Evolutionary conservation across 2,329 filamentous ascomycete genomes (phyloP).

Genomic region (Curvularia verruculosa): DNA sequence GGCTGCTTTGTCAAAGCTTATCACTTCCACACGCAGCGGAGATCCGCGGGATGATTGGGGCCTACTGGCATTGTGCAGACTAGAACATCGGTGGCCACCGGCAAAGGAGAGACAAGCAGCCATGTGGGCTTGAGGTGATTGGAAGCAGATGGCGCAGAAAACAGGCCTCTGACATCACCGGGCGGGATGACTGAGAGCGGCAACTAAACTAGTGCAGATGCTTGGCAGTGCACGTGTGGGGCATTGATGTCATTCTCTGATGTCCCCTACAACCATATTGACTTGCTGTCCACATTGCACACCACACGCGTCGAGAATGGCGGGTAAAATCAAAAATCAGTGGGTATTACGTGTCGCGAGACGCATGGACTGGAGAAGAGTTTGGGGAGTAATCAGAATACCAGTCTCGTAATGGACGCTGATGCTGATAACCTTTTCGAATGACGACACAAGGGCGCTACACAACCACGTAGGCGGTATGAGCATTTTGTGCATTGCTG

Average conservation of each 20-base stretch:
- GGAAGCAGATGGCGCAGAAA: not conserved
- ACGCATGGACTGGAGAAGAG: not conserved
- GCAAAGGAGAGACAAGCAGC: conserved; percentile 1
- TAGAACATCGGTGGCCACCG: conserved; percentile 2
- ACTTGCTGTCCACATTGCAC: not conserved
- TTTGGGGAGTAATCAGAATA: not conserved
- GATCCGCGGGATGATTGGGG: not conserved
- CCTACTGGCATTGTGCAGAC: not conserved
- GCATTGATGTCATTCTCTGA: conserved; percentile 10
- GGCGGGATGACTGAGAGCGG: not conserved
- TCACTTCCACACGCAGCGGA: conserved; percentile 12
- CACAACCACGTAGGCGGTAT: not conserved
- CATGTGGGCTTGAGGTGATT: conserved; percentile 1
- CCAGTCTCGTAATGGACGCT: not conserved
- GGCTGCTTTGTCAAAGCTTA: conserved; percentile 13
- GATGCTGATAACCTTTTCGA: not conserved
- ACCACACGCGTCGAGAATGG: not conserved
- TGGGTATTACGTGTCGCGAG: not conserved
- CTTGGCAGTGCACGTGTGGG: conserved; percentile 8
- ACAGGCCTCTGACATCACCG: conserved; percentile 3
- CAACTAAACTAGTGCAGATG: conserved; percentile 9
- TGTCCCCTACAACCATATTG: not conserved
- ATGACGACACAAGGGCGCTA: not conserved
- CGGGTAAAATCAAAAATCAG: not conserved
- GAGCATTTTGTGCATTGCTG: not conserved